Evolutionary conservation across 2,329 filamentous ascomycete genomes (phyloP).

Genomic region (Meredithiella fracta): DNA sequence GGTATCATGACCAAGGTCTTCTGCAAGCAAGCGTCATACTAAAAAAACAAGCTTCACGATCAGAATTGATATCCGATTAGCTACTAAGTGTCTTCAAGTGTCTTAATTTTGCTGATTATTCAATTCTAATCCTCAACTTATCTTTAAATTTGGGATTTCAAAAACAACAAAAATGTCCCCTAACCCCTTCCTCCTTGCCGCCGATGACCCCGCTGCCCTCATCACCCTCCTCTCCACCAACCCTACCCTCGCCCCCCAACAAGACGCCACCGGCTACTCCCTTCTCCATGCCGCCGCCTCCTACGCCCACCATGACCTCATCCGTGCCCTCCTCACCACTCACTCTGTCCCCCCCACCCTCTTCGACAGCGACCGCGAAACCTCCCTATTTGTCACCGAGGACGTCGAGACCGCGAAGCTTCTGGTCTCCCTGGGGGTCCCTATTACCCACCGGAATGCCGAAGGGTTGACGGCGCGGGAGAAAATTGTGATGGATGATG

Average conservation of each 20-base stretch:
- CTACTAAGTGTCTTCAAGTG: too few relatives aligned
- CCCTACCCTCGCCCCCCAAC: slow-evolving; percentile 57
- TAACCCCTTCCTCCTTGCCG: slow-evolving; percentile 61
- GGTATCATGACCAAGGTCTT: not conserved
- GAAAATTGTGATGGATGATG: slow-evolving; percentile 62
- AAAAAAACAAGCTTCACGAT: not conserved
- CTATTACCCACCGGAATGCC: slow-evolving; percentile 46
- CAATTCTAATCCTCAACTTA: too few relatives aligned
- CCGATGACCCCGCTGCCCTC: slow-evolving; percentile 62
- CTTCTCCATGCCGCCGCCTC: slow-evolving; percentile 84
- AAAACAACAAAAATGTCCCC: slow-evolving; percentile 25
- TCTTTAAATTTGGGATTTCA: too few relatives aligned
- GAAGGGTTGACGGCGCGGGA: slow-evolving; percentile 69
- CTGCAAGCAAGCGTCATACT: not conserved
- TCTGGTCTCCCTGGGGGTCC: slow-evolving; percentile 63
- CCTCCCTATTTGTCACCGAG: slow-evolving; percentile 86
- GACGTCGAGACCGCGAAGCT: slow-evolving; percentile 59
- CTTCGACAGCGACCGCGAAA: slow-evolving; percentile 81
- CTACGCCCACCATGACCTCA: slow-evolving; percentile 71
- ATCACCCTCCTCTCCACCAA: slow-evolving; percentile 57
- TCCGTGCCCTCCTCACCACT: slow-evolving; percentile 58
- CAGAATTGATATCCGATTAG: too few relatives aligned
- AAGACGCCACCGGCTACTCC: slow-evolving; percentile 89
- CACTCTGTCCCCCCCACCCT: slow-evolving; percentile 67
- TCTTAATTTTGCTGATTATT: too few relatives aligned